Conservation (phyloP, 2,329 filamentous ascomycete genomes). For the Podosphaera fusca region DNA sequence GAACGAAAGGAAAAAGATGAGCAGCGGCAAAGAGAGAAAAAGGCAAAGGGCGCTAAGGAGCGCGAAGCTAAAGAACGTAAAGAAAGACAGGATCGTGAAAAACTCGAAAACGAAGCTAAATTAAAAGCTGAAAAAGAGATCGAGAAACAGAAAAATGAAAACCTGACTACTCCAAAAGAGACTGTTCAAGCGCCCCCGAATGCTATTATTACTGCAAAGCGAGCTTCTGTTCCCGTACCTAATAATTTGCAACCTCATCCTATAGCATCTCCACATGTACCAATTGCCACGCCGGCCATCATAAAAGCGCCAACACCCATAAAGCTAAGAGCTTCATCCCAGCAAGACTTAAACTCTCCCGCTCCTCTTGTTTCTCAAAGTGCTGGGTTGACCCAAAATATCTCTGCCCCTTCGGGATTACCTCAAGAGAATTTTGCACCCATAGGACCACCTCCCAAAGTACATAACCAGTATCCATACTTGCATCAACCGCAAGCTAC, state of each 20-base stretch:
- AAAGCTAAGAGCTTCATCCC: conserved; percentile 43
- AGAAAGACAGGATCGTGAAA: conserved; percentile 37
- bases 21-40: conserved; percentile 55
- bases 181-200: conserved; percentile 16
- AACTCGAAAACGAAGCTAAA: conserved; percentile 21
- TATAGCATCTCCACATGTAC: conserved; percentile 56
- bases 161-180: conserved; percentile 14
- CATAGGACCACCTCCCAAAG: conserved; percentile 38
- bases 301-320: conserved; percentile 66
- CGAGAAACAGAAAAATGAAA: conserved; percentile 20
- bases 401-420: conserved; percentile 36
- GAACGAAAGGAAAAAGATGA: conserved; percentile 75
- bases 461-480: conserved; percentile 23
- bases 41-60: conserved; percentile 44
- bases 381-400: conserved; percentile 28
- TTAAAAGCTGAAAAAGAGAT: conserved; percentile 26
- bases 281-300: conserved; percentile 56
- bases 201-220: conserved; percentile 18
- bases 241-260: conserved; percentile 36
- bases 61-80: conserved; percentile 30
- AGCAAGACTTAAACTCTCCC: conserved; percentile 48
- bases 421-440: conserved; percentile 41
- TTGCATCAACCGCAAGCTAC: conserved; percentile 35
- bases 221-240: conserved; percentile 24
- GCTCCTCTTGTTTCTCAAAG: conserved; percentile 47